Evolutionary conservation across 495 filamentous ascomycete genomes (phyloP).

Genomic region (Aspergillus cristatus): DNA sequence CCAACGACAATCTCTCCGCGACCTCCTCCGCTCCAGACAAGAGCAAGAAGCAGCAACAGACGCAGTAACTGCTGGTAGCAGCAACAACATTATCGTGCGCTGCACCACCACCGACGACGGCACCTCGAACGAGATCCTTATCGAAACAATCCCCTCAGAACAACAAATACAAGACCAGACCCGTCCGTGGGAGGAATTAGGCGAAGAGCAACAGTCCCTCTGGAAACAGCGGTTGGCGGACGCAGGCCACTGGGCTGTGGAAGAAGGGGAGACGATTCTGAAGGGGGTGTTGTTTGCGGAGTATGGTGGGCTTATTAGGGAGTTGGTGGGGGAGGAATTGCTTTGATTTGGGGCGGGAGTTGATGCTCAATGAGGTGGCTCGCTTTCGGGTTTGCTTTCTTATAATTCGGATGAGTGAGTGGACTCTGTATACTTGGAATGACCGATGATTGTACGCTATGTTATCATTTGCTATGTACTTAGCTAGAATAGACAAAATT

Average conservation of each 20-base stretch:
- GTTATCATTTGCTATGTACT: too few species aligned
- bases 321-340: constrained; percentile 28
- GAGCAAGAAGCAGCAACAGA: background rate
- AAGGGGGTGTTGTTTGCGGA: constrained; percentile 68
- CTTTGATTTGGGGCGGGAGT: constrained; percentile 6
- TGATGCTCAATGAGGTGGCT: background rate
- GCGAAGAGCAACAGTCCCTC: constrained; percentile 41
- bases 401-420: background rate
- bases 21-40: constrained; percentile 7
- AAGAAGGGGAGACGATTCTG: constrained; percentile 63
- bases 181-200: constrained; percentile 60
- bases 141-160: background rate
- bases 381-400: background rate
- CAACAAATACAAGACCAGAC: constrained; percentile 18
- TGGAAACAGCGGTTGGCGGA: constrained; percentile 64
- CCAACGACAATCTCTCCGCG: constrained; percentile 5
- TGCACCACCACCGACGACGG: background rate
- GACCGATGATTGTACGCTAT: too few species aligned
- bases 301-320: constrained; percentile 48
- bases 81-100: background rate
- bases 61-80: too few species aligned
- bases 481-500: too few species aligned
- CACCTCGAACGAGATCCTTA: background rate
- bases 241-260: constrained; percentile 64
- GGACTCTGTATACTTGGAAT: background rate